Percentiles rank a stretch among this genome's conserved stretches.
These are phyloP conservation scores for Cordyceps fumosorosea DNA, from an alignment of 2,329 filamentous ascomycete species.

Conservation along the genomic window DNA sequence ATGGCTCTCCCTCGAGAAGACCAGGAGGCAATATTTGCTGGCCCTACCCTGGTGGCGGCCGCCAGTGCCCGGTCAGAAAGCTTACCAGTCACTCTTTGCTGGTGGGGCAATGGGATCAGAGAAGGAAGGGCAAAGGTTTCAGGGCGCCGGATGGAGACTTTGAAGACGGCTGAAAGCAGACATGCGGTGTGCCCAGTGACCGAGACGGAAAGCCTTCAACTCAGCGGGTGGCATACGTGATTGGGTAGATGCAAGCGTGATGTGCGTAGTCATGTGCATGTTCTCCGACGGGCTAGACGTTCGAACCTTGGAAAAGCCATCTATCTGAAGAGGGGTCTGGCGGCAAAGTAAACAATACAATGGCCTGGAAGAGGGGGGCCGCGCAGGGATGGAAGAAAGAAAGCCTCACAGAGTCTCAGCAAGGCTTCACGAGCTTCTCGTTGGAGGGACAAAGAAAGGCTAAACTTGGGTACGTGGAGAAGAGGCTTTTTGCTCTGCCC, in stretches of 20 bases:
- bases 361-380: neutral
- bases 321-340: constrained; percentile 3
- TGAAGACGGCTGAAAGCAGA: constrained; percentile 4
- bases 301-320: neutral
- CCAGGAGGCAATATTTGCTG: constrained; percentile 2
- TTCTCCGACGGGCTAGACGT: neutral
- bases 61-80: neutral
- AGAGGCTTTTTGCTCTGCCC: constrained; percentile 11
- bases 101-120: constrained; percentile 7
- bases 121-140: constrained; percentile 4
- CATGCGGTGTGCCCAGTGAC: constrained; percentile 4
- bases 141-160: constrained; percentile 6
- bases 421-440: constrained; percentile 8
- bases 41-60: constrained; percentile 1
- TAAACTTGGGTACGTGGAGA: constrained; percentile 11
- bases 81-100: neutral
- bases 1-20: constrained; percentile 1
- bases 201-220: neutral
- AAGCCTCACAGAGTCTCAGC: neutral
- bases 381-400: neutral
- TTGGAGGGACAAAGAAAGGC: neutral
- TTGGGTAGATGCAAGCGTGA: constrained; percentile 6
- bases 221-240: neutral
- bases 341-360: constrained; percentile 14
- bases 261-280: constrained; percentile 9